Base-by-base conservation (phyloP, 1,139 yeast genomes). In the Yamadazyma epiphylla region DNA sequence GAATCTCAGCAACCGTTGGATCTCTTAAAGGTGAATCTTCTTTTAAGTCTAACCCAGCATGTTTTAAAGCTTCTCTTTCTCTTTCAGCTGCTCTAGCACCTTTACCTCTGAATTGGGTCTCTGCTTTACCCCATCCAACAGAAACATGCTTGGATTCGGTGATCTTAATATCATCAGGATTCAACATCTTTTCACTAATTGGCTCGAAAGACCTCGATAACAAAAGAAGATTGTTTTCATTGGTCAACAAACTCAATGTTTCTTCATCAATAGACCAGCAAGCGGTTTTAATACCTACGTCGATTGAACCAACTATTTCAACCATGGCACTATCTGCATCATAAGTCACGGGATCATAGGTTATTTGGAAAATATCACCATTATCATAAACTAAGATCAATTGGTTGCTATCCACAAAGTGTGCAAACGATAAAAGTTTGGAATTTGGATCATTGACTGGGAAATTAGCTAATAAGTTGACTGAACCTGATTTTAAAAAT, bases 51-150 rank as follows among this genome's bases (percentile, higher is more conserved):
- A 80, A 57, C 10, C 89, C 91, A 2, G 88, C 80, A 40, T 80
- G 80, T 45, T 72, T 75, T 43, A 82, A 64, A 15, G 81, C 72
- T 29, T 60, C 61, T 35, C 60, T 51, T 46, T 77, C 83, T 55
- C 89, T 70, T 55, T 83, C 91, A 39, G 74, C 49, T n/a, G 86
- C 89, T 46, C 80, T 80, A 25, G 87, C 91, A 37, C 98, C 98
- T 47, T 76, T 80, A 29, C 99, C 99, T 55, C 85, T 81, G 55
- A 94, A 94, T 58, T 94, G 99, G 0, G 99, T 94, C 55, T 91
- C 98, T 41, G 83, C 80, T 45, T 84, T 85, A 49, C 99, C 99
- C 99, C 99, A 94, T 13, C 99, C 99, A 22, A 91, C 96, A 13
- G 94, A 82, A 20, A 94, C 96, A 49, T 91, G 96, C 45, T 81